Evolutionary conservation across 371 early-diverging fungal species (phyloP), one percentile per base, ranked within the genome.

Genomic region (Syncephalastrum sp.): DNA sequence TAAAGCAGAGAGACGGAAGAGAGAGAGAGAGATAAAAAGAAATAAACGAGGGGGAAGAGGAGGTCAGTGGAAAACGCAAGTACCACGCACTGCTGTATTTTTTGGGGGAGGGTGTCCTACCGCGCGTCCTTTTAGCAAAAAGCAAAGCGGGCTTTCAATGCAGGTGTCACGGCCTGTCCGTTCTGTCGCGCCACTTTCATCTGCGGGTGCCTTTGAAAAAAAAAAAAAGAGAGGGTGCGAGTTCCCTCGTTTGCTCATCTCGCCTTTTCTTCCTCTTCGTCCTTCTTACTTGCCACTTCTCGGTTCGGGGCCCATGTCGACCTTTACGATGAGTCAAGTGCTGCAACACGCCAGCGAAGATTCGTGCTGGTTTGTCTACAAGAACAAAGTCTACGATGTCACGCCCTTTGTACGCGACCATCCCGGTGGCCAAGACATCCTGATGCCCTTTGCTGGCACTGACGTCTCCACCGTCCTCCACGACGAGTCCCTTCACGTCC

Each of bases 371-470:
- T 78, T 93, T 27, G 71, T 88, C 49, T 77, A 81, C 63, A 72
- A 84, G 19, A 82, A 80, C 62, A 79, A 81, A 49, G 91, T 95
- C 42, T 95, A 92, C 65, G 89, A 95, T 74, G 78, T 94, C 47
- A 86, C 95, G 6, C 68, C 71, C 15, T 95, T 94, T 70, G 80
- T 81, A 15, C 61, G 65, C 4, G 88, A 85, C 70, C 93, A 91
- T 64, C 93, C 91, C 0, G 92, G 92, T 47, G 94, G 93, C 21
- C 77, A 81, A 45, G 91, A 89, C 42, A 73, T 85, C 50, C 75
- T 95, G 57, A 64, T 91, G 65, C 80, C 90, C 73, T 90, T 83
- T 80, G 88, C 85, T 51, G 89, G 92, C 29, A 70, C 79, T 17
- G 92, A 93, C 64, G 68, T 92, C 16, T 83, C 86, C 0, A 67